Evolutionary conservation across 306 rosid genomes (phyloP).

Genomic region (Glycine soja): DNA sequence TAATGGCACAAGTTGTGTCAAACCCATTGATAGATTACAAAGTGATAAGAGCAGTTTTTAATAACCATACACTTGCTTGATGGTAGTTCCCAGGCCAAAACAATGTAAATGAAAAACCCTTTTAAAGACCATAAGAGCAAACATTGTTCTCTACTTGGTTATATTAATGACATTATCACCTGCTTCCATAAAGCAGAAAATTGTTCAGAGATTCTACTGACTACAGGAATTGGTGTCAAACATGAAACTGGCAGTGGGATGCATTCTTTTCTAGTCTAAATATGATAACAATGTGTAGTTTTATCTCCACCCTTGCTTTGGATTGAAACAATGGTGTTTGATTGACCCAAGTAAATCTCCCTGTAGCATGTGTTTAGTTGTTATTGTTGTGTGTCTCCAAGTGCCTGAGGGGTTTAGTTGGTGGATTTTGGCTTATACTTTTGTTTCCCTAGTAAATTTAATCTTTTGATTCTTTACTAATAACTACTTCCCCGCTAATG

Average conservation of each 20-base stretch:
- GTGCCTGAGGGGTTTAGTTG: background rate
- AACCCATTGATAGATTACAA: too few relatives aligned
- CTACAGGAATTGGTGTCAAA: conserved; percentile 17
- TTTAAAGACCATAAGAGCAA: too few relatives aligned
- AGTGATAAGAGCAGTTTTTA: too few relatives aligned
- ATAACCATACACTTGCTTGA: too few relatives aligned
- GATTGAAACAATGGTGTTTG: background rate
- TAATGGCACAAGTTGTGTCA: too few relatives aligned
- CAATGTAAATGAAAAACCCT: too few relatives aligned
- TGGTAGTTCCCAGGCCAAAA: too few relatives aligned
- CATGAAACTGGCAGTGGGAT: background rate
- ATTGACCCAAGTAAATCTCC: conserved; percentile 12
- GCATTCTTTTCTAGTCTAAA: background rate
- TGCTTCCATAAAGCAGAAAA: background rate
- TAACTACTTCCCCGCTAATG: conserved; percentile 32
- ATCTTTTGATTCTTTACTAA: background rate
- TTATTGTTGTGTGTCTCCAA: background rate
- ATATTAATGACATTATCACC: background rate
- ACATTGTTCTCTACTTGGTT: too few relatives aligned
- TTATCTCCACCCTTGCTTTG: background rate
- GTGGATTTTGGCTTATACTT: conserved; percentile 16
- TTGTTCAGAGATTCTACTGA: background rate
- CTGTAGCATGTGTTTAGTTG: background rate
- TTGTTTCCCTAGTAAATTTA: conserved; percentile 14
- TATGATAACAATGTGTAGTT: background rate